Percentiles rank a stretch among this genome's conserved stretches.
These are phyloP conservation scores for Erodium chrysanthum DNA, from an alignment of 441 rosid species.

Conservation along the genomic window DNA sequence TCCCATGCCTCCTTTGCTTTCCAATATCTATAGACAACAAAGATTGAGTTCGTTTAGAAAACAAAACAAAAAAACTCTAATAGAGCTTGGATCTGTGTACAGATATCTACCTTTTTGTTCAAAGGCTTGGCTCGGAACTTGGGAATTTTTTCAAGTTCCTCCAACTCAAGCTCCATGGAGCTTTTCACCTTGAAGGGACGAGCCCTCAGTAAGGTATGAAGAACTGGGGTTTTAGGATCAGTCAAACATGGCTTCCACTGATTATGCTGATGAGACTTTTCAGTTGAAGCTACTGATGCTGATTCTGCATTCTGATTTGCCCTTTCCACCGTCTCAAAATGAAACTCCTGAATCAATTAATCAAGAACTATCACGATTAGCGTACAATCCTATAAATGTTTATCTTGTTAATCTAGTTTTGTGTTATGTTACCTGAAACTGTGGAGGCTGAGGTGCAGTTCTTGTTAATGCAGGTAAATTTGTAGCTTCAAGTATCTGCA, in stretches of 20 bases:
- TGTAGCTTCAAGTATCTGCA: conserved; percentile 78
- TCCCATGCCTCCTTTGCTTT: conserved; percentile 89
- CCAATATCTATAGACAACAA: conserved; percentile 55
- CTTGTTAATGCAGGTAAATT: conserved; percentile 47
- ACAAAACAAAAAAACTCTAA: too few species aligned
- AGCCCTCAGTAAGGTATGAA: conserved; percentile 74
- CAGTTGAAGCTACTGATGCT: conserved; percentile 66
- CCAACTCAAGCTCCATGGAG: conserved; percentile 71
- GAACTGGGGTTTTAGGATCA: conserved; percentile 67
- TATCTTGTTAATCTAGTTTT: background rate
- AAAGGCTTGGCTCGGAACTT: conserved; percentile 90
- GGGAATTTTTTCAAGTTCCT: conserved; percentile 78
- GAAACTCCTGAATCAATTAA: conserved; percentile 59
- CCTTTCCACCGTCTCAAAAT: conserved; percentile 65
- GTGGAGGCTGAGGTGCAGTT: conserved; percentile 66
- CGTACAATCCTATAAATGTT: background rate
- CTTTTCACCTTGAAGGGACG: conserved; percentile 71
- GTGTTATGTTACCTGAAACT: conserved; percentile 50
- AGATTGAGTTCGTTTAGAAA: background rate
- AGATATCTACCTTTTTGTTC: conserved; percentile 89
- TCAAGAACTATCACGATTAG: conserved; percentile 8
- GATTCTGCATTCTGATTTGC: conserved; percentile 73
- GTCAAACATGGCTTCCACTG: conserved; percentile 58
- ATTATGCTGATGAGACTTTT: conserved; percentile 55
- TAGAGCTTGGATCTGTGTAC: too few species aligned